These are phyloP conservation scores for Ustilago tritici DNA, from an alignment of 1,284 basidiomycete species.

Conservation along the genomic window DNA sequence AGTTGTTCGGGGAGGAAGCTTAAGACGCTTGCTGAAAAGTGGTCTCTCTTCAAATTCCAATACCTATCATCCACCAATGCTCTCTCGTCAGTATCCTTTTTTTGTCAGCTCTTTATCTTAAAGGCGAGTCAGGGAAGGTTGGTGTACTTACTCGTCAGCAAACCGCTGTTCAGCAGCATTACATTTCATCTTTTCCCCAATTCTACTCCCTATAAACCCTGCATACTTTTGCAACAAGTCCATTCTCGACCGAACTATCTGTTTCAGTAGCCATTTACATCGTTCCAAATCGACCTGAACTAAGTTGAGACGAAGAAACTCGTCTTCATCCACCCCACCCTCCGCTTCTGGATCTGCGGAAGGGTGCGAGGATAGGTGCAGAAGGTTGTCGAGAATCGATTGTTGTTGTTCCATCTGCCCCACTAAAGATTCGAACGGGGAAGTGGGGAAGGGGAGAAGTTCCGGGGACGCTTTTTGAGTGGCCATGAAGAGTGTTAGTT, in stretches of 20 bases:
- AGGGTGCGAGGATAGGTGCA: conserved; percentile 13
- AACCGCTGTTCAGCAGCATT: conserved; percentile 55
- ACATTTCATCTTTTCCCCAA: conserved; percentile 36
- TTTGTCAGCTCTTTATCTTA: neutral
- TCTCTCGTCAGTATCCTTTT: conserved; percentile 4
- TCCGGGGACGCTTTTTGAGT: conserved; percentile 42
- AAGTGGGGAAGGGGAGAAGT: conserved; percentile 39
- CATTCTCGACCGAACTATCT: conserved; percentile 56
- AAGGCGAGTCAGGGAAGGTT: neutral
- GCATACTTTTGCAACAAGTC: conserved; percentile 58
- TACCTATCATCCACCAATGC: conserved; percentile 36
- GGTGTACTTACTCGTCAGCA: conserved; percentile 38
- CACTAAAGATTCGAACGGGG: conserved; percentile 27
- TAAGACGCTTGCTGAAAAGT: conserved; percentile 52
- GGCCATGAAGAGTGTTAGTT: conserved; percentile 30
- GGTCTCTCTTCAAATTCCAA: conserved; percentile 47
- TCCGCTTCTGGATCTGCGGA: conserved; percentile 1
- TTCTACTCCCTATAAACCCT: conserved; percentile 25
- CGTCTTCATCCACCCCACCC: conserved; percentile 55
- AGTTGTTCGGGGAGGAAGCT: conserved; percentile 59
- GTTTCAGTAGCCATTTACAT: conserved; percentile 62
- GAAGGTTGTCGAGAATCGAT: conserved; percentile 55
- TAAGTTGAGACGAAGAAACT: conserved; percentile 63
- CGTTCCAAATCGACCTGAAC: conserved; percentile 67
- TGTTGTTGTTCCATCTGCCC: conserved; percentile 59